A percentile compares a stretch with the other conserved stretches of the same genome.
Evolutionary conservation across 805 yeast species (phyloP).

Genomic region (Saccharomycopsis oosterbeekiorum): DNA sequence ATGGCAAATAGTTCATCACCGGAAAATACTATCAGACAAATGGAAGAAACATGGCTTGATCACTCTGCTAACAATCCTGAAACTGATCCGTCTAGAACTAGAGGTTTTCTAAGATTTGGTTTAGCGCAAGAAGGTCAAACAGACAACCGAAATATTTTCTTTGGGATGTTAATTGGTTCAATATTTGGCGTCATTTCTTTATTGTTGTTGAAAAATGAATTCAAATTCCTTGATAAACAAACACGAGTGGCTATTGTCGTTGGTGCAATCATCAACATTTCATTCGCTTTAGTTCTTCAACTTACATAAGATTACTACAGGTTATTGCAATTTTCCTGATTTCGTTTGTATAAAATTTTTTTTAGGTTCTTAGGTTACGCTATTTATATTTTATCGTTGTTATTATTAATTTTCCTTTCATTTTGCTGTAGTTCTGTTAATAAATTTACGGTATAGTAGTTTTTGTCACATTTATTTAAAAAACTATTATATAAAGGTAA

Average conservation of each 20-base stretch:
- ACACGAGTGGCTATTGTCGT: slow-evolving; percentile 60
- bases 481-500: not conserved
- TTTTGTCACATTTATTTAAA: not conserved
- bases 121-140: slow-evolving; percentile 21
- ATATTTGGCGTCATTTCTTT: slow-evolving; percentile 66
- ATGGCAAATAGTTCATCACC: slow-evolving; percentile 12
- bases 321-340: not conserved
- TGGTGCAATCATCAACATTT: slow-evolving; percentile 60
- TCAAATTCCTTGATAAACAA: slow-evolving; percentile 47
- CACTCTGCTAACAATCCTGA: slow-evolving; percentile 41
- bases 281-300: slow-evolving; percentile 49
- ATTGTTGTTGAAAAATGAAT: slow-evolving; percentile 49
- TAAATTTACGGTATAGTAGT: not conserved
- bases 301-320: not conserved
- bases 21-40: slow-evolving; percentile 45
- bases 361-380: not conserved
- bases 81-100: slow-evolving; percentile 30
- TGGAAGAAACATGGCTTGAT: slow-evolving; percentile 87
- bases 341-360: not conserved
- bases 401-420: too few relatives aligned
- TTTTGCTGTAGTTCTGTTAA: not conserved
- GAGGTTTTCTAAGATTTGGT: slow-evolving; percentile 27
- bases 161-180: slow-evolving; percentile 67
- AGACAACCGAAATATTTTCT: slow-evolving; percentile 52
- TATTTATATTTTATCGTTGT: too few relatives aligned